These are phyloP conservation scores for Elongisporangium prolatum DNA, from an alignment of 352 stramenopile genomes.

Conservation along the genomic window DNA sequence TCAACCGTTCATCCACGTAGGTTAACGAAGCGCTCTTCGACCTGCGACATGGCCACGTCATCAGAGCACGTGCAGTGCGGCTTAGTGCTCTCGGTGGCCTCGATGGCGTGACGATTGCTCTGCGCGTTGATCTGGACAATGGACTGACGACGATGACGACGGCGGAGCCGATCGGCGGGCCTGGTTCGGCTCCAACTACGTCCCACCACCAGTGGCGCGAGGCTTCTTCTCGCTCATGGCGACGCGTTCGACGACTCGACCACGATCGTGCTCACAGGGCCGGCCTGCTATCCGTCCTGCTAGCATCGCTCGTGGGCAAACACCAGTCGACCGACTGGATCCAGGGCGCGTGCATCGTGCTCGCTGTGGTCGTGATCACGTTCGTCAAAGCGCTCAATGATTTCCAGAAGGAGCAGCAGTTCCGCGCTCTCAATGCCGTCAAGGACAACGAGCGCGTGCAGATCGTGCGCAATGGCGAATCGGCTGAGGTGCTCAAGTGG, in stretches of 20 bases:
- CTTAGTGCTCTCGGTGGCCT: conserved; percentile 39
- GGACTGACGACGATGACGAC: conserved; percentile 41
- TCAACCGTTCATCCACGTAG: too few relatives aligned
- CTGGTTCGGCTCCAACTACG: conserved; percentile 61
- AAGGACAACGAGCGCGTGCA: conserved; percentile 82
- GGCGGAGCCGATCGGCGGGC: conserved; percentile 22
- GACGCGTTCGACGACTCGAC: conserved; percentile 89
- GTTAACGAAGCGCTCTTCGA: neutral
- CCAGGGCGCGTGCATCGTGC: conserved; percentile 86
- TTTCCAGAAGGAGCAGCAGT: conserved; percentile 90
- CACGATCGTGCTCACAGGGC: conserved; percentile 86
- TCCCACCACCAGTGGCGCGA: conserved; percentile 43
- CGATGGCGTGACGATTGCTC: conserved; percentile 35
- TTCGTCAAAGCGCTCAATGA: conserved; percentile 87
- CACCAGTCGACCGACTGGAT: conserved; percentile 72
- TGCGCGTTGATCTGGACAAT: conserved; percentile 38
- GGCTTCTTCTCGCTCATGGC: conserved; percentile 81
- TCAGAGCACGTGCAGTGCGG: conserved; percentile 42
- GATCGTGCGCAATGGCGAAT: conserved; percentile 55
- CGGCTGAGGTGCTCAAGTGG: conserved; percentile 57
- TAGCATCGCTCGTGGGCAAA: conserved; percentile 50
- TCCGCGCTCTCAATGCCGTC: conserved; percentile 72
- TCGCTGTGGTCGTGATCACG: conserved; percentile 86
- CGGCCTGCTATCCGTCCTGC: conserved; percentile 75
- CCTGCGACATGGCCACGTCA: conserved; percentile 38